Evolutionary conservation across 441 rosid genomes (phyloP).

Genomic region (Jatropha podagrica): DNA sequence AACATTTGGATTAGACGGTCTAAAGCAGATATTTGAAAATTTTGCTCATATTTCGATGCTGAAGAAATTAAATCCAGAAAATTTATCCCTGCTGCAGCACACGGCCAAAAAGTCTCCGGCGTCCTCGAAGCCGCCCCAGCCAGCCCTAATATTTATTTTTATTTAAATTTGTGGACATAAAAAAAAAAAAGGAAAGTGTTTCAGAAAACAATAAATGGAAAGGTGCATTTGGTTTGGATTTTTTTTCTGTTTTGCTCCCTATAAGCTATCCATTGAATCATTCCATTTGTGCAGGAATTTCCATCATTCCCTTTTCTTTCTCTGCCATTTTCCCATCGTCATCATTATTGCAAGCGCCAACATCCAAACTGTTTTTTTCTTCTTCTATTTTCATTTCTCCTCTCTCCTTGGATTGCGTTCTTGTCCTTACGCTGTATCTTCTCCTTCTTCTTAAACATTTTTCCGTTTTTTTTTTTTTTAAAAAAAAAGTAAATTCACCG

Average conservation of each 20-base stretch:
- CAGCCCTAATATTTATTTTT: background rate
- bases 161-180: background rate
- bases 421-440: background rate
- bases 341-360: background rate
- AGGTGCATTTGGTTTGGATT: background rate
- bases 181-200: no score
- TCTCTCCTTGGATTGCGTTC: background rate
- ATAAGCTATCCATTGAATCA: conserved; percentile 13
- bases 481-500: no score
- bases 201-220: conserved; percentile 12
- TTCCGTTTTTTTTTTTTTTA: no score
- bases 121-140: conserved; percentile 31
- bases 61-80: no score
- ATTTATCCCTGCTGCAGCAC: conserved; percentile 4
- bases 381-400: background rate
- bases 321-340: conserved; percentile 12
- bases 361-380: background rate
- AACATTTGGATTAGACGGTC: no score
- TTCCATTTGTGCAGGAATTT: conserved; percentile 34
- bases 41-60: background rate
- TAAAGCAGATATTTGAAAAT: background rate
- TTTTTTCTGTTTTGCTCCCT: background rate
- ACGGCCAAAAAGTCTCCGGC: conserved; percentile 29
- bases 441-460: no score
- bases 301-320: conserved; percentile 34